These are phyloP conservation scores for Pichia ethanolica DNA, from an alignment of 805 yeast genomes.

Conservation along the genomic window DNA sequence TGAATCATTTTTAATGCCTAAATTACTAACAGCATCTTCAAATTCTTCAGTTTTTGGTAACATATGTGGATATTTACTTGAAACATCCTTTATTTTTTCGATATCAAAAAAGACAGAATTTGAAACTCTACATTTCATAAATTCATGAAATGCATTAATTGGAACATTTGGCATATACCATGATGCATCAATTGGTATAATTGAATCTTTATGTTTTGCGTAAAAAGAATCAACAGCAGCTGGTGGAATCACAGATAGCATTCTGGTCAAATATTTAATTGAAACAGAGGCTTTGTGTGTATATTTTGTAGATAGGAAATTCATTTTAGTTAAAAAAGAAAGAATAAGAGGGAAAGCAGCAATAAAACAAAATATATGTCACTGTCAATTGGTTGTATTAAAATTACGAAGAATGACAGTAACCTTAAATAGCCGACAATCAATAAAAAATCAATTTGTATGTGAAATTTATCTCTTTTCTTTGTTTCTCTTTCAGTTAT, in stretches of 20 bases:
- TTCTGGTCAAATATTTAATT: background rate
- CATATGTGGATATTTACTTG: slow-evolving; percentile 83
- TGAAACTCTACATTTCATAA: slow-evolving; percentile 45
- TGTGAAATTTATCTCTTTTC: no score
- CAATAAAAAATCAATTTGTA: no score
- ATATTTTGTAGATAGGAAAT: background rate
- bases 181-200: slow-evolving; percentile 72
- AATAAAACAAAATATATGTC: background rate
- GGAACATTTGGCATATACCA: slow-evolving; percentile 86
- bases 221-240: slow-evolving; percentile 15
- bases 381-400: no score
- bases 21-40: slow-evolving; percentile 39
- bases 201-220: slow-evolving; percentile 2
- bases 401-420: no score
- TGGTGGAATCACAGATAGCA: slow-evolving; percentile 20
- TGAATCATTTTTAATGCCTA: slow-evolving; percentile 55
- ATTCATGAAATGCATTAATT: slow-evolving; percentile 53
- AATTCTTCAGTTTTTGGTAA: slow-evolving; percentile 59
- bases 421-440: no score
- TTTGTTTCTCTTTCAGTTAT: no score
- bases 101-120: slow-evolving; percentile 74
- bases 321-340: background rate
- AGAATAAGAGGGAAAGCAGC: background rate
- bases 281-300: background rate
- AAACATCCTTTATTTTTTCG: slow-evolving; percentile 54